These are phyloP conservation scores for Dichotomocladium elegans DNA, from an alignment of 371 early-diverging fungal species.

Conservation along the genomic window DNA sequence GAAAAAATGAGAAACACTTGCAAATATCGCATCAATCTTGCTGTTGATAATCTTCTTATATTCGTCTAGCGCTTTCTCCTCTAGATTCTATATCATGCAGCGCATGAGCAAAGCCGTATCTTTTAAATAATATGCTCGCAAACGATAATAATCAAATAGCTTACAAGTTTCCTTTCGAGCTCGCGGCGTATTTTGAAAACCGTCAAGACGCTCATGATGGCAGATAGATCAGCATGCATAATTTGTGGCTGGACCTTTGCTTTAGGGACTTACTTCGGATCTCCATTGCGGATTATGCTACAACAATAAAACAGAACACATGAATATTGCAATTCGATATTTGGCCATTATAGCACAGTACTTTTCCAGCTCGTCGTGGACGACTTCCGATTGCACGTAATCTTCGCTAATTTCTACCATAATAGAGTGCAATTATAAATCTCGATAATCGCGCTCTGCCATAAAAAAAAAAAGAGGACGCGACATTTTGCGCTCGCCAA, in stretches of 20 bases:
- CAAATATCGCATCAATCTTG: conserved; percentile 22
- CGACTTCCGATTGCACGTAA: neutral
- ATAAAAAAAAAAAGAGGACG: no score
- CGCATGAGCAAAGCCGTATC: neutral
- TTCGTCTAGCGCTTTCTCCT: conserved; percentile 19
- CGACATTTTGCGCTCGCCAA: neutral
- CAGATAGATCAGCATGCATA: neutral
- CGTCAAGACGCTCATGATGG: conserved; percentile 1
- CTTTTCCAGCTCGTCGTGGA: neutral
- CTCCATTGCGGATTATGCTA: conserved; percentile 13
- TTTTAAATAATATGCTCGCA: neutral
- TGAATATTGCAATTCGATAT: neutral
- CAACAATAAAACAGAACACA: neutral
- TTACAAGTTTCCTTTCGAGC: conserved; percentile 6
- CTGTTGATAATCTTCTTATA: conserved; percentile 19
- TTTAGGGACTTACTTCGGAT: conserved; percentile 8
- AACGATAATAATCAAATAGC: neutral
- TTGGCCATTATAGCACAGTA: neutral
- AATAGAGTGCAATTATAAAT: no score
- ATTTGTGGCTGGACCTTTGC: neutral
- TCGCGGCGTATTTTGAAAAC: neutral
- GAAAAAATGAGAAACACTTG: neutral
- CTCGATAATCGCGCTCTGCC: no score
- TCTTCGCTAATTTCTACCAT: conserved; percentile 1
- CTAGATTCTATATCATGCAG: conserved; percentile 11